Percentiles rank a stretch among this genome's conserved stretches.
phyloP scores from a whole-genome alignment of 345 rosid species.

The rapeseed (Brassica napus) region Da-Ae NC_063449.1:42936501-42937000 shows the following conservation, averaged over 20 bases:
- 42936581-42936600: background rate
- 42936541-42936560: background rate
- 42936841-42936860: background rate
- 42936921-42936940: background rate
- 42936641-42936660: background rate
- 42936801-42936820: background rate
- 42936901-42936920: background rate
- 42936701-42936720: background rate
- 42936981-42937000: background rate
- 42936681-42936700: background rate
- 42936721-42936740: background rate
- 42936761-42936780: background rate
- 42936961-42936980: background rate
- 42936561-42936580: background rate
- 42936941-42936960: background rate
- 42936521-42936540: background rate
- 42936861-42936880: background rate
- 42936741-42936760: background rate
- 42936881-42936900: background rate
- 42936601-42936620: conserved; percentile 16
- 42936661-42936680: background rate
- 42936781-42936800: background rate
- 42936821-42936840: background rate
- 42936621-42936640: background rate
- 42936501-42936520: conserved; percentile 13